These are phyloP conservation scores for Hanseniaspora pseudoguilliermondii DNA, from an alignment of 805 yeast genomes.

Conservation along the genomic window DNA sequence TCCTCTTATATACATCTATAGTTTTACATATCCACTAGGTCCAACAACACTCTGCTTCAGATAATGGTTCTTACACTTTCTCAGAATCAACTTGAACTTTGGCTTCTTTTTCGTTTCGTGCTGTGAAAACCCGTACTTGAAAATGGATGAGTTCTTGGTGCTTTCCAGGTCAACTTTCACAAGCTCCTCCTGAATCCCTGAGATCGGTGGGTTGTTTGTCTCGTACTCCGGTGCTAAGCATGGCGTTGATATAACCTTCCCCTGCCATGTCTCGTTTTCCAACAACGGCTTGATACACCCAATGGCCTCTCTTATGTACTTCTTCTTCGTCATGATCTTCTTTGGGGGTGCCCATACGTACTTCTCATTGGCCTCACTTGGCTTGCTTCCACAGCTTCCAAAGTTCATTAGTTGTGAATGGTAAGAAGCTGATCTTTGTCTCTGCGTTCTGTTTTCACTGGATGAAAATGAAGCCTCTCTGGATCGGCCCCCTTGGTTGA, in stretches of 20 bases:
- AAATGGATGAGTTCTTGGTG: not conserved
- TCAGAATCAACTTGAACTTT: constrained; percentile 13
- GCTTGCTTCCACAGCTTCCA: not conserved
- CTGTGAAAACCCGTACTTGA: constrained; percentile 11
- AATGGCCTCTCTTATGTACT: constrained; percentile 38
- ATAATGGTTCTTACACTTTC: constrained; percentile 23
- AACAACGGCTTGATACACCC: constrained; percentile 46
- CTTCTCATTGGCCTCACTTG: not conserved
- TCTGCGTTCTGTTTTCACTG: not conserved
- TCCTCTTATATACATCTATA: not conserved
- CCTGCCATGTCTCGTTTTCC: constrained; percentile 42
- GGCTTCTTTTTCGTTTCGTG: constrained; percentile 12
- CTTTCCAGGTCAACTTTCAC: not conserved
- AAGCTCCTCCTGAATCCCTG: constrained; percentile 15
- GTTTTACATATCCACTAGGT: constrained; percentile 19
- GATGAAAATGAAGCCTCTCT: not conserved
- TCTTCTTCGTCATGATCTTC: constrained; percentile 29
- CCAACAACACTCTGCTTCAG: constrained; percentile 23
- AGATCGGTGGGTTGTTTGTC: constrained; percentile 21
- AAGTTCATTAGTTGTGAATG: constrained; percentile 5
- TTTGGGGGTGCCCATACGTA: constrained; percentile 37
- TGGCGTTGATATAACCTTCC: constrained; percentile 32
- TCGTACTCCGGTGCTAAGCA: constrained; percentile 18
- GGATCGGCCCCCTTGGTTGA: not conserved
- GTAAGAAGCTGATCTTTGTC: constrained; percentile 7